These are phyloP conservation scores for Colletotrichum tropicale DNA, from an alignment of 2,329 filamentous ascomycete genomes.

Conservation along the genomic window DNA sequence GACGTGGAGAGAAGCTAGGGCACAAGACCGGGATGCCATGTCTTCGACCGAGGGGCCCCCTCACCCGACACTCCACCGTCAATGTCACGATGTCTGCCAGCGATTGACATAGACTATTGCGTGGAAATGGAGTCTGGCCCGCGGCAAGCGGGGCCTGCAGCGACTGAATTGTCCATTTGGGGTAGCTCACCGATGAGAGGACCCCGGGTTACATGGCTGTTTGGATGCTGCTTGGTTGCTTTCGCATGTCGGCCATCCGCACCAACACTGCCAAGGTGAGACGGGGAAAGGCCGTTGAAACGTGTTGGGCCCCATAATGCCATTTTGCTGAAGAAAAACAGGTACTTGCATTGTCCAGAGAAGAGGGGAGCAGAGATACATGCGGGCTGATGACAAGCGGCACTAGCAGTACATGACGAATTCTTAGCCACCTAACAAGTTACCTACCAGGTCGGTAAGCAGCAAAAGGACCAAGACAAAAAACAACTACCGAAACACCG, in stretches of 20 bases:
- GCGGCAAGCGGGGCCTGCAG: background rate
- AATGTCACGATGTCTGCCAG: background rate
- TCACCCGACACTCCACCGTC: background rate
- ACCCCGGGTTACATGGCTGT: background rate
- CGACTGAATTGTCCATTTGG: background rate
- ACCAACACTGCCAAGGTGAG: slow-evolving; percentile 1
- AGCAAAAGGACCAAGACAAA: too few species aligned
- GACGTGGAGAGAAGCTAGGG: background rate
- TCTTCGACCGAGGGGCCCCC: background rate
- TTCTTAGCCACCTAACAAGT: background rate
- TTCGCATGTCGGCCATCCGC: background rate
- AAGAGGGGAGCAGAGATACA: background rate
- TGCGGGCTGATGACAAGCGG: background rate
- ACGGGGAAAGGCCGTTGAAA: slow-evolving; percentile 1
- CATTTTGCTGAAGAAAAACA: background rate
- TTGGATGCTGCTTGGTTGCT: background rate
- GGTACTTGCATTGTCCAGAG: background rate
- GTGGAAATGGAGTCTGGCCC: slow-evolving; percentile 7
- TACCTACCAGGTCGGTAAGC: too few species aligned
- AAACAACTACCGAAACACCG: background rate
- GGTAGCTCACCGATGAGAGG: slow-evolving; percentile 3
- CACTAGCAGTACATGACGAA: background rate
- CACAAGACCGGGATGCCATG: slow-evolving; percentile 1
- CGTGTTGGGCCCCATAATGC: background rate
- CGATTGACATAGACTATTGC: slow-evolving; percentile 4